Evolutionary conservation across 192 early-diverging fungal species (phyloP).

Genomic region (Allomyces arbusculus): DNA sequence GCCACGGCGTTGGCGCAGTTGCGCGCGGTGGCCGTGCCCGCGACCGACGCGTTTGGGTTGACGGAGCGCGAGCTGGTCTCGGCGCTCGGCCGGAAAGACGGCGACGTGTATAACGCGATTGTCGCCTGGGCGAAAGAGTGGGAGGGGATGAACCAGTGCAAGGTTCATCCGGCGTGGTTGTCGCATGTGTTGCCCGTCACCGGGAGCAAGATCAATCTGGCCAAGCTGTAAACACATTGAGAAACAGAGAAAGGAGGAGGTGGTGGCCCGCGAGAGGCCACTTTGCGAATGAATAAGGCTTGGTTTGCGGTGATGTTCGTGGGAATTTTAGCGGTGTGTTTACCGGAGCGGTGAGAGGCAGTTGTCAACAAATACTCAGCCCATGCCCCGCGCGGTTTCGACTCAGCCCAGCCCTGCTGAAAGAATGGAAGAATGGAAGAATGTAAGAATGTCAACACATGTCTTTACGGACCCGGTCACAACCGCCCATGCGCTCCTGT

Average conservation of each 20-base stretch:
- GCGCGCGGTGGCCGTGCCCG: background rate
- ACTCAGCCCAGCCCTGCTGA: no score
- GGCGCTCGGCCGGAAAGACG: background rate
- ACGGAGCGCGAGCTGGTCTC: background rate
- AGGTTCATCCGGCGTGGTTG: background rate
- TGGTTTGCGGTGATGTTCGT: no score
- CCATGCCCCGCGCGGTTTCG: no score
- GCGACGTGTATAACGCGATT: background rate
- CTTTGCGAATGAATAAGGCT: no score
- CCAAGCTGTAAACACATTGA: background rate
- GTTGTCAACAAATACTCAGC: no score
- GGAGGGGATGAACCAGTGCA: background rate
- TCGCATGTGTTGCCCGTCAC: background rate
- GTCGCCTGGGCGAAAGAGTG: background rate
- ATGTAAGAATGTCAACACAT: no score
- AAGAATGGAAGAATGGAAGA: no score
- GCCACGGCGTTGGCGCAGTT: background rate
- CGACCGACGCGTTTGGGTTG: background rate
- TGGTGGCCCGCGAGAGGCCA: no score
- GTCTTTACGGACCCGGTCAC: no score
- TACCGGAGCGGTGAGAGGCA: no score
- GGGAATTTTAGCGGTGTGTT: no score
- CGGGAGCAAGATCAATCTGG: background rate
- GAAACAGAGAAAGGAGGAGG: background rate
- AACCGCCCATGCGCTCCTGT: no score